Evolutionary conservation across 257 asterid genomes (phyloP), one percentile per base, ranked within the genome.

Genomic region (Voacanga thouarsii): DNA sequence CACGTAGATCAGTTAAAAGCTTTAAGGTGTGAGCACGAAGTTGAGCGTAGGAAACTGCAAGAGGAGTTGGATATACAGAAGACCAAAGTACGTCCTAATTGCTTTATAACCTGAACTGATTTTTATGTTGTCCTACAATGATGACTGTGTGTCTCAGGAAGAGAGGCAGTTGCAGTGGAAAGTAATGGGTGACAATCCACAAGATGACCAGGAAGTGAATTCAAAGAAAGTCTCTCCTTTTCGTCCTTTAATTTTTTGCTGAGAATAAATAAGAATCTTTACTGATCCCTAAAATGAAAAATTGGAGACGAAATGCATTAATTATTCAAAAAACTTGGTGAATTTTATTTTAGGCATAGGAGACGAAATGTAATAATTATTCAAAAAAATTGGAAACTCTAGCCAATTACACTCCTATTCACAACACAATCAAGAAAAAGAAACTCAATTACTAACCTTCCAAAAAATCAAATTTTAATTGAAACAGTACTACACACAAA

Each of bases 131-230:
- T 80, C 72, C n/a, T 81, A 79, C 44, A 50, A 60, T 72, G 82
- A 45, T 78, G 39, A 41, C 82, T 72, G 78, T 47, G 68, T 80
- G 57, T 87, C 28, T 74, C 90, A 96, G 99, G 99, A 93, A 87
- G 97, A 96, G 89, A 90, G 87, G 83, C 99, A 96, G 87, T 80
- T 96, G 90, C 98, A 92, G 82, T 96, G 96, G 98, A 96, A 93
- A 84, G 98, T 92, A 78, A 96, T 96, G 97, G 80, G 94, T 65
- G 89, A 89, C 80, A 88, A 93, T 74, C 89, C 88, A 71, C 89
- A 93, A 77, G 97, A 88, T 82, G 98, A 96, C 64, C 97, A 92
- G 85, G 99, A 96, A 90, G 99, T 93, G 86, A 96, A 76, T 79
- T 96, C 99, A 12, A 96, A 89, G 84, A 92, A 89, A 98, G 99